These are phyloP conservation scores for Neurospora cerealis DNA, from an alignment of 495 filamentous ascomycete genomes.

Conservation along the genomic window DNA sequence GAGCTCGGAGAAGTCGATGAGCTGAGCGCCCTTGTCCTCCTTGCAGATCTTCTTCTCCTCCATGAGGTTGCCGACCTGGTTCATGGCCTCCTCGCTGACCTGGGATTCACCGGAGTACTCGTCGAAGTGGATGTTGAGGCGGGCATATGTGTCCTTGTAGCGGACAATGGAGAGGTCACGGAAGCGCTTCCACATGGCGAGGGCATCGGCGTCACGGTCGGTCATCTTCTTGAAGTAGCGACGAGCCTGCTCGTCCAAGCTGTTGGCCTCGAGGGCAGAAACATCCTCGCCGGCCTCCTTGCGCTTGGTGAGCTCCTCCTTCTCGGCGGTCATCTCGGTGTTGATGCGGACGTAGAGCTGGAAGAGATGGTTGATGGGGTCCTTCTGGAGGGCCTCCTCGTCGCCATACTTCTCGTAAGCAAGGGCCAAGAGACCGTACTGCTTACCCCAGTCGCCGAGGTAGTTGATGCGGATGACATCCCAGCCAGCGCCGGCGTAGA, in stretches of 20 bases:
- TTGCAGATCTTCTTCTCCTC: slow-evolving; percentile 63
- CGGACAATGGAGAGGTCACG: slow-evolving; percentile 79
- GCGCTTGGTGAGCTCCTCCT: slow-evolving; percentile 38
- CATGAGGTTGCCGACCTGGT: slow-evolving; percentile 52
- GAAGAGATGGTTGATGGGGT: slow-evolving; percentile 56
- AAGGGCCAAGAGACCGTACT: slow-evolving; percentile 52
- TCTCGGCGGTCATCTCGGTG: slow-evolving; percentile 44
- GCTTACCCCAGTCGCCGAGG: slow-evolving; percentile 60
- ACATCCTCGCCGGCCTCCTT: slow-evolving; percentile 43
- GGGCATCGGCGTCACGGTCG: slow-evolving; percentile 62
- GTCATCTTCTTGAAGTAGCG: slow-evolving; percentile 91
- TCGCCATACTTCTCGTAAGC: slow-evolving; percentile 50
- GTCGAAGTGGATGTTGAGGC: slow-evolving; percentile 78
- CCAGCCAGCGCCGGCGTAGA: slow-evolving; percentile 51
- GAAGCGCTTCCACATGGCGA: slow-evolving; percentile 79
- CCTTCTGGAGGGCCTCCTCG: slow-evolving; percentile 43
- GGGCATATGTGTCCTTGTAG: slow-evolving; percentile 50
- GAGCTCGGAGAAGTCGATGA: slow-evolving; percentile 79
- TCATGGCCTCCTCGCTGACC: slow-evolving; percentile 75
- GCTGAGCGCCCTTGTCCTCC: slow-evolving; percentile 77
- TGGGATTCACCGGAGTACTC: slow-evolving; percentile 94
- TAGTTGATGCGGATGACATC: slow-evolving; percentile 56
- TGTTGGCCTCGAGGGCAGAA: slow-evolving; percentile 36
- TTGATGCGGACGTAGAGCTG: slow-evolving; percentile 56
- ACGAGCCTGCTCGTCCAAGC: slow-evolving; percentile 52